A percentile compares a stretch with the other conserved stretches of the same genome.
These are phyloP conservation scores for Claviceps sp. DNA, from an alignment of 2,329 filamentous ascomycete species.

Conservation along the genomic window DNA sequence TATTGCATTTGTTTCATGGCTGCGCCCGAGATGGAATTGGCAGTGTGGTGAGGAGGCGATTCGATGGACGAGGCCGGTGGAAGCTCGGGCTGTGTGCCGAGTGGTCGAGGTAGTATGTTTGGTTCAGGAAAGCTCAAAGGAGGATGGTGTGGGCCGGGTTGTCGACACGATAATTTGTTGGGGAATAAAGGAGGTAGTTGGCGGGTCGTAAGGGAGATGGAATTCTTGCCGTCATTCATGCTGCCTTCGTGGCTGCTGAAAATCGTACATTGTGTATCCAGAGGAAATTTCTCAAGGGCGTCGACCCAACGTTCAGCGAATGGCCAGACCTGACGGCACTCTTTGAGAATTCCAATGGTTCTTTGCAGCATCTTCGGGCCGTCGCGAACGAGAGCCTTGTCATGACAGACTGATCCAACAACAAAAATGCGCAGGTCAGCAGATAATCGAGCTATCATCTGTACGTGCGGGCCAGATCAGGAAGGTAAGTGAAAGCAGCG, in stretches of 20 bases:
- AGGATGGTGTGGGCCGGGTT: not conserved
- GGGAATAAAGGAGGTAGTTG: constrained; percentile 8
- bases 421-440: not conserved
- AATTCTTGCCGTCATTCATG: constrained; percentile 35
- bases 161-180: not conserved
- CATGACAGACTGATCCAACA: constrained; percentile 26
- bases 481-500: constrained; percentile 9
- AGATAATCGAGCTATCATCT: not conserved
- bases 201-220: constrained; percentile 14
- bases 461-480: not conserved
- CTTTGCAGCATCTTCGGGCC: constrained; percentile 33
- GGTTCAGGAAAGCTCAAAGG: constrained; percentile 8
- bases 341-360: constrained; percentile 30
- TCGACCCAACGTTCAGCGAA: constrained; percentile 39
- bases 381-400: constrained; percentile 23
- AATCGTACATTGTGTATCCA: constrained; percentile 26
- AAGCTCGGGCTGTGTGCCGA: constrained; percentile 12
- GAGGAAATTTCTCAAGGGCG: constrained; percentile 32
- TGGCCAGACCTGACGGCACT: constrained; percentile 38
- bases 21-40: not conserved
- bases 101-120: constrained; percentile 10
- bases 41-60: constrained; percentile 5
- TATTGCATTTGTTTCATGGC: constrained; percentile 1
- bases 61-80: constrained; percentile 7
- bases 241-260: constrained; percentile 27